phyloP scores from a whole-genome alignment of 140 eudicot genomes.

The Stevia rebaudiana region DNA sequence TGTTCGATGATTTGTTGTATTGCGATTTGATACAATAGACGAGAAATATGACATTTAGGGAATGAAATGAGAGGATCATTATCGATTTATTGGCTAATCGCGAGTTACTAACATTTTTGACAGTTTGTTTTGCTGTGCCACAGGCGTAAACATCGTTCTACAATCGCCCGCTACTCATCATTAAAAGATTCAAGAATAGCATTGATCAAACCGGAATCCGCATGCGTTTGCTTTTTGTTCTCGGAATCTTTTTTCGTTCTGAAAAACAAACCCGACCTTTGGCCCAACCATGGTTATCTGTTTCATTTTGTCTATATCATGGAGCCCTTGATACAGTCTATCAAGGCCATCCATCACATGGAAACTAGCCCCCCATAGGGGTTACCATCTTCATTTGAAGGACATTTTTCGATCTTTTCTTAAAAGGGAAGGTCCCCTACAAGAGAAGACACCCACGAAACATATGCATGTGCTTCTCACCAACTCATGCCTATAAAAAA shows the following conservation, averaged over 20 bases:
- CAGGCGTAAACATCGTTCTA: slow-evolving; percentile 89
- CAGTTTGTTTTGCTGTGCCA: slow-evolving; percentile 99
- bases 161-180: slow-evolving; percentile 69
- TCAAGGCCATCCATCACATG: slow-evolving; percentile 33
- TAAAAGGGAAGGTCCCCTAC: slow-evolving; percentile 58
- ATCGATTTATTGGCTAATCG: neutral
- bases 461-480: slow-evolving; percentile 62
- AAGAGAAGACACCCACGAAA: slow-evolving; percentile 46
- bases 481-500: slow-evolving; percentile 32
- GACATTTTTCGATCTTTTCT: slow-evolving; percentile 44
- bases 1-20: slow-evolving; percentile 1
- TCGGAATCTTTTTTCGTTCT: slow-evolving; percentile 23
- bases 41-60: neutral
- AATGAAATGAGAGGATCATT: neutral
- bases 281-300: slow-evolving; percentile 97
- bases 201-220: slow-evolving; percentile 19
- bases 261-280: slow-evolving; percentile 42
- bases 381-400: slow-evolving; percentile 42
- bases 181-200: slow-evolving; percentile 47
- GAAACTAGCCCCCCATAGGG: slow-evolving; percentile 70
- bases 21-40: neutral
- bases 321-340: slow-evolving; percentile 30
- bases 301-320: slow-evolving; percentile 33
- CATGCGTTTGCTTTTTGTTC: slow-evolving; percentile 21
- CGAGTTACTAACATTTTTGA: slow-evolving; percentile 66